Evolutionary conservation across 2,329 filamentous ascomycete genomes (phyloP), one percentile per base, ranked within the genome.

Genomic region (Xylariaceae sp.): DNA sequence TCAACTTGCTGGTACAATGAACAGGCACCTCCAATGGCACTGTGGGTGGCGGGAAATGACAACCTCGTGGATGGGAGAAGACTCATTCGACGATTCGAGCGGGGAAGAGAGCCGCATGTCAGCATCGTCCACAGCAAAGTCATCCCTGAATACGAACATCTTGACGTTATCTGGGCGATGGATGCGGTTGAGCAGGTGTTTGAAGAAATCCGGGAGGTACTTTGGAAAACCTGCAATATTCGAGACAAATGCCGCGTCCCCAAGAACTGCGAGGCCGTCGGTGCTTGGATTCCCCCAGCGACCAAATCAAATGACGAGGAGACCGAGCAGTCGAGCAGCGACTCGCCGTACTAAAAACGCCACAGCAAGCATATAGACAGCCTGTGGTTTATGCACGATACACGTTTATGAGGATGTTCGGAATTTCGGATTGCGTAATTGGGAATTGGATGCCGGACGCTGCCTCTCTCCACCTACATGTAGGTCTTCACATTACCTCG

Each of bases 121-220:
- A 75, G 79, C 36, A 72, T 96, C 5, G 88, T 96, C 5, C 88
- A 96, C 69, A 80, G 80, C 55, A 95, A 89, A 64, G 75, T 95
- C 18, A 87, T 96, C 39, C 83, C 89, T 2, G 89, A 86, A 42
- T 95, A 96, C 66, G 92, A 96, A 71, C 92, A 97, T 69, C 77
- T 97, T 5, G 92, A 96, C 69, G 89, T 96, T 1, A 83, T 97
- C 35, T 96, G 92, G 92, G 90, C 91, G 0, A 89, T 96, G 76
- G 90, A 96, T 63, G 83, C 84, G 0, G 82, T 90, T 14, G 85
- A 92, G 42, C 81, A 92, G 66, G 88, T 96, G 1, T 94, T 91
- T 5, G 77, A 74, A 49, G 91, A 95, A 70, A 74, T 96, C 0
- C 79, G 83, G 30, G 85, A 92, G 61, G 85, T 95, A 12, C 68